Percentiles rank a stretch among this genome's conserved stretches.
Evolutionary conservation across 129 eudicot genomes (phyloP).

Genomic region (Chrysanthemum lavandulifolium): DNA sequence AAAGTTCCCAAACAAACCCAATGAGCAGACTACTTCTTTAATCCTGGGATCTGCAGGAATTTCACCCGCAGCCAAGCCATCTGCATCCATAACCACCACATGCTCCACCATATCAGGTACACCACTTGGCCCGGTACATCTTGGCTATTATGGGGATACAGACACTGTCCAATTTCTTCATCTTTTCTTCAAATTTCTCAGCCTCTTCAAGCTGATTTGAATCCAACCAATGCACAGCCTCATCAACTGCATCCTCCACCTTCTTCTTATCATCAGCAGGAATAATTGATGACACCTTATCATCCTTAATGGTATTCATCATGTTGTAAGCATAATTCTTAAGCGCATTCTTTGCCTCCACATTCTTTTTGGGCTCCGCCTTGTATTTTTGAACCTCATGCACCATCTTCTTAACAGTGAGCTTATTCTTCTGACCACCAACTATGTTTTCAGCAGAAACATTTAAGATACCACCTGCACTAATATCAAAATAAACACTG

Average conservation of each 20-base stretch:
- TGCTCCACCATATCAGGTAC: background rate
- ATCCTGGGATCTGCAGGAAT: conserved; percentile 35
- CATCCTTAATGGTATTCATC: conserved; percentile 13
- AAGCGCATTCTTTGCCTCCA: conserved; percentile 10
- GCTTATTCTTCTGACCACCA: conserved; percentile 55
- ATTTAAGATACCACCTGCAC: conserved; percentile 36
- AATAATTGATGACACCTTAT: background rate
- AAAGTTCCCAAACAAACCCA: conserved; percentile 29
- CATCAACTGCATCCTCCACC: conserved; percentile 18
- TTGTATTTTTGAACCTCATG: conserved; percentile 37
- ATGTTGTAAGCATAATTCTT: conserved; percentile 15
- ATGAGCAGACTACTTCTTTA: conserved; percentile 22
- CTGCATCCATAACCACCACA: background rate
- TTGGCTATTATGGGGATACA: conserved; percentile 16
- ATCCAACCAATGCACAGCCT: conserved; percentile 22
- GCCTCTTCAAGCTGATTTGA: conserved; percentile 16
- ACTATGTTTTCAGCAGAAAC: conserved; percentile 59
- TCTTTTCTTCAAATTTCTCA: conserved; percentile 11
- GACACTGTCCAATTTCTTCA: conserved; percentile 9
- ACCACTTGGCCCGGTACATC: conserved; percentile 3
- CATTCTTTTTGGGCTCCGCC: conserved; percentile 16
- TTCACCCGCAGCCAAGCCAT: conserved; percentile 20
- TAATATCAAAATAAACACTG: conserved; percentile 3
- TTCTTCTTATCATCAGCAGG: conserved; percentile 11
- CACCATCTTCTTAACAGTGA: conserved; percentile 46